phyloP scores from a whole-genome alignment of 2,329 filamentous ascomycete species.

The Paecilomyces niveus region DNA sequence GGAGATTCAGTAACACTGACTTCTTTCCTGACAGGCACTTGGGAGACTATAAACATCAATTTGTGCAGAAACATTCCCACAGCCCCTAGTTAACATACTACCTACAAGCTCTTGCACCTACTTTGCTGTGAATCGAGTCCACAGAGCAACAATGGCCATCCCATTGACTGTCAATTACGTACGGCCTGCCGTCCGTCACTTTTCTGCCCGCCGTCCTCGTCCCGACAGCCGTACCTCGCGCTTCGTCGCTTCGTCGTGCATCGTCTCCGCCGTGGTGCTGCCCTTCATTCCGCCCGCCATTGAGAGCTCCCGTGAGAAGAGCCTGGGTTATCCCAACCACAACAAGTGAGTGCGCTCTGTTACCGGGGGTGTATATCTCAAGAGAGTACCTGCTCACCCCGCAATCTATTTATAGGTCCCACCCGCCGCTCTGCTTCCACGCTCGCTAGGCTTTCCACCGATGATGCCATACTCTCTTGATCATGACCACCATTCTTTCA shows the following conservation, averaged over 20 bases:
- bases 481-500: not conserved
- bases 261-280: slow-evolving; percentile 36
- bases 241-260: slow-evolving; percentile 33
- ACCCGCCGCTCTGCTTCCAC: slow-evolving; percentile 37
- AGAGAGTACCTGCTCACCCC: slow-evolving; percentile 1
- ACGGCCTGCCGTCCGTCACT: slow-evolving; percentile 36
- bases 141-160: slow-evolving; percentile 6
- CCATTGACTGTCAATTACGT: slow-evolving; percentile 16
- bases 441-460: slow-evolving; percentile 20
- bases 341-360: slow-evolving; percentile 25
- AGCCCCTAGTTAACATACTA: not conserved
- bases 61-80: not conserved
- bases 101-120: not conserved
- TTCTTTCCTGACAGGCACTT: not conserved
- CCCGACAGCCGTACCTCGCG: slow-evolving; percentile 33
- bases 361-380: not conserved
- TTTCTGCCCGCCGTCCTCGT: slow-evolving; percentile 35
- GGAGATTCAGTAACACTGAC: not conserved
- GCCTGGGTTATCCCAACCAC: slow-evolving; percentile 28
- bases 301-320: slow-evolving; percentile 37
- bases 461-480: not conserved
- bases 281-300: slow-evolving; percentile 42
- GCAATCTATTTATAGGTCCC: slow-evolving; percentile 16
- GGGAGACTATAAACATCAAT: not conserved
- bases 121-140: not conserved